These are phyloP conservation scores for Curvularia verruculosa DNA, from an alignment of 2,329 filamentous ascomycete species.

Conservation along the genomic window DNA sequence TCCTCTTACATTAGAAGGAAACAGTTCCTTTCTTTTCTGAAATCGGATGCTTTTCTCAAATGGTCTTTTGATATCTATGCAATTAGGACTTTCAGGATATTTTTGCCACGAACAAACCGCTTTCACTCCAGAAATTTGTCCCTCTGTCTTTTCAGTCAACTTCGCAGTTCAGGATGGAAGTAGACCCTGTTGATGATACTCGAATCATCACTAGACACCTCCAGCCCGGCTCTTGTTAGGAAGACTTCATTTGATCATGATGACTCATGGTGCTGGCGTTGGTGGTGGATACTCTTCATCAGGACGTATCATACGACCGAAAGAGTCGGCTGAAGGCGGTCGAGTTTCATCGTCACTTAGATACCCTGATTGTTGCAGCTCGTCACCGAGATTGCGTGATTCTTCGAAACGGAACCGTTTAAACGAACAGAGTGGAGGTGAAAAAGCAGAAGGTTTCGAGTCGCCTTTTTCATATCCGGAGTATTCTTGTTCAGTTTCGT, in stretches of 20 bases:
- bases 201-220: not conserved
- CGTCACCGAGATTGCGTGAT: not conserved
- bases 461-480: slow-evolving; percentile 23
- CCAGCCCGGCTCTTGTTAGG: not conserved
- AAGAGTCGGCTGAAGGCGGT: not conserved
- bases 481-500: not conserved
- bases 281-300: not conserved
- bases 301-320: not conserved
- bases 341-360: not conserved
- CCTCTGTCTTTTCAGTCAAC: no score
- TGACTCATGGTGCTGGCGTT: no score
- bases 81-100: no score
- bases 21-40: no score
- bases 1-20: no score
- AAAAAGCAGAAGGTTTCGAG: slow-evolving; percentile 34
- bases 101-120: no score
- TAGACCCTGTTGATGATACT: not conserved
- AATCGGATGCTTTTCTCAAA: no score
- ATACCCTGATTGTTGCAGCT: not conserved
- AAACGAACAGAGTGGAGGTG: not conserved
- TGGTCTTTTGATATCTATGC: no score
- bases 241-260: not conserved
- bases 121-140: no score
- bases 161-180: no score
- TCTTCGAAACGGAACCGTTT: not conserved